A percentile compares a stretch with the other conserved stretches of the same genome.
These are phyloP conservation scores for Fraxinus paxiana DNA, from an alignment of 305 asterid species.

Conservation along the genomic window DNA sequence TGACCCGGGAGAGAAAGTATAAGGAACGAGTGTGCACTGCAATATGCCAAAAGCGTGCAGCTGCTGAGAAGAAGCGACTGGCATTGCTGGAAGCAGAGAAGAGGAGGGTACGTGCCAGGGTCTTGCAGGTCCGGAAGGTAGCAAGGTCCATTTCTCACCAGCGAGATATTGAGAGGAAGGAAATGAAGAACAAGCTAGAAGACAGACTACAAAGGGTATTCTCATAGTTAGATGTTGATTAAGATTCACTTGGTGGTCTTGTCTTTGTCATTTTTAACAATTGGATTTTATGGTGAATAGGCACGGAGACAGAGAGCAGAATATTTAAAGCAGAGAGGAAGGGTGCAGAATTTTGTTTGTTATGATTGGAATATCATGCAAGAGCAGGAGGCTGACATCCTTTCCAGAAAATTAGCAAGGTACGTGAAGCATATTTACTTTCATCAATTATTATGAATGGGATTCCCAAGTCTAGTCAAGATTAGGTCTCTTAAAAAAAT, in stretches of 20 bases:
- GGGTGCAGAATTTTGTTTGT: constrained; percentile 31
- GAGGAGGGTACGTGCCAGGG: constrained; percentile 67
- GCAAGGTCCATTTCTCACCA: constrained; percentile 61
- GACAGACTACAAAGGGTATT: constrained; percentile 73
- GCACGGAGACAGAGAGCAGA: constrained; percentile 88
- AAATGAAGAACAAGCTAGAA: constrained; percentile 72
- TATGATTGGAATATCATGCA: constrained; percentile 48
- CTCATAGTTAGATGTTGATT: background rate
- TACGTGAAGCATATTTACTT: constrained; percentile 8
- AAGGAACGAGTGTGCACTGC: constrained; percentile 84
- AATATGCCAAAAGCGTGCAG: constrained; percentile 80
- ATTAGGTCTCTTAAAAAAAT: background rate
- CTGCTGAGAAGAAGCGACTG: constrained; percentile 77
- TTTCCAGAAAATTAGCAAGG: constrained; percentile 75
- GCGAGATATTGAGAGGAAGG: constrained; percentile 74
- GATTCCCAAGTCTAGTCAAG: background rate
- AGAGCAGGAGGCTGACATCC: constrained; percentile 65
- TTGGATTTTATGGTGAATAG: constrained; percentile 33
- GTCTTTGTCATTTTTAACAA: constrained; percentile 7
- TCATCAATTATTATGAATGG: background rate
- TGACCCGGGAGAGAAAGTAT: constrained; percentile 77
- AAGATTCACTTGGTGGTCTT: background rate
- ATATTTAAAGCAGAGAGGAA: constrained; percentile 78
- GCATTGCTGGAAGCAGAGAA: constrained; percentile 88
- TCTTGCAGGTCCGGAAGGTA: constrained; percentile 63